Base-by-base conservation (phyloP, 202 grass and related monocot species). In the Saccharum hybrid region DNA sequence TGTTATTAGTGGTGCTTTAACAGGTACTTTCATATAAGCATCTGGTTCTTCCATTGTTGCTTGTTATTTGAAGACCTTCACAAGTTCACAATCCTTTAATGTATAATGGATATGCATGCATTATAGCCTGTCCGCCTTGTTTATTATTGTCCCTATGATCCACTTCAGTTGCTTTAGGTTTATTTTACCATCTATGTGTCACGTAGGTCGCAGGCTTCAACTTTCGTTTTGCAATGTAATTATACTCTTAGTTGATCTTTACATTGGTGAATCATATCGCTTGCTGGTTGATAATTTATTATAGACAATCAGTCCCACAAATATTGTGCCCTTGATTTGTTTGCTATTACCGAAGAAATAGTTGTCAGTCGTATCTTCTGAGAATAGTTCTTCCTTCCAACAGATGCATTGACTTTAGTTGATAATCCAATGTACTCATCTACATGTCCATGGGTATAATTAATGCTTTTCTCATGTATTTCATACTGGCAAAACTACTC, bases 21-120 rank as follows among this genome's bases (percentile, higher is more conserved):
- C 90, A 88, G 94, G 93, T 96, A 96, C 38, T 48, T 87, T 89
- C 14, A 72, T 68, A 64, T 18, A 76, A 61, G 37, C 11, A 16
- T 83, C 73, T 90, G 75, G 30, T 69, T 75, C 67, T 71, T 80
- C 59, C 22, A 56, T 74, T 84, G n/a, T 81, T 76, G 7, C 62
- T 52, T 87, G 26, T 72, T 72, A 46, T 72, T 67, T 69, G 87
- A 88, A 80, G 38, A 23, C 11, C 63, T 63, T 64, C 13, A 70
- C 12, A 71, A 45, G 52, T 54, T 63, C 22, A 63, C 16, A 63
- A 36, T 18, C 8, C 59, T 90, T 78, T 39, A 72, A 37, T 54
- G 1, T 49, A 19, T 81, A 40, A 39, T 56, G 49, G 28, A 71
- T 40, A 60, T 77, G 15, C n/a, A 33, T 52, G 5, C 28, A 41